phyloP scores from a whole-genome alignment of 192 early-diverging fungal genomes.

The Coemansia sp. region DNA sequence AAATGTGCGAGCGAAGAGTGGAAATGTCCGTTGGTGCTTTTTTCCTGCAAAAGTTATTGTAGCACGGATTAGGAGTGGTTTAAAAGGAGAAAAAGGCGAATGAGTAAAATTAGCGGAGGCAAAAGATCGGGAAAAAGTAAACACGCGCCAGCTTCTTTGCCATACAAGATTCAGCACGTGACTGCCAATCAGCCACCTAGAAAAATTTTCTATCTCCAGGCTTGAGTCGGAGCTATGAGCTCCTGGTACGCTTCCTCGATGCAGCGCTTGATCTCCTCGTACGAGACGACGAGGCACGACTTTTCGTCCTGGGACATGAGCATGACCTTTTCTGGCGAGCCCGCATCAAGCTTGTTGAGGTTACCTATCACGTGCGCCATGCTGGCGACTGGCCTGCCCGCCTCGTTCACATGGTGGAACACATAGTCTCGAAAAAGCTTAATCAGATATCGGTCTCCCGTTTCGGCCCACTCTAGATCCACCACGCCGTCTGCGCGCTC shows the following conservation, averaged over 20 bases:
- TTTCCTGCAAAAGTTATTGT: conserved; percentile 5
- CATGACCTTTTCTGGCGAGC: conserved; percentile 91
- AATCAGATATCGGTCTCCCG: conserved; percentile 95
- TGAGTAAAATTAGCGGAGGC: conserved; percentile 8
- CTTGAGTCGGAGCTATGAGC: conserved; percentile 38
- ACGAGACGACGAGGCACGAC: conserved; percentile 95
- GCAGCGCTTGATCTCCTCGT: conserved; percentile 90
- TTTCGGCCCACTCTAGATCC: conserved; percentile 95
- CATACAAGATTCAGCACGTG: not conserved
- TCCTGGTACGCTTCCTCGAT: conserved; percentile 85
- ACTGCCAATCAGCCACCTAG: not conserved
- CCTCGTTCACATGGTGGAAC: conserved; percentile 84
- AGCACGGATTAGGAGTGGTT: not conserved
- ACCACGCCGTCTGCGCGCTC: conserved; percentile 82
- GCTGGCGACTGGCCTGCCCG: conserved; percentile 80
- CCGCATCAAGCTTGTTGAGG: conserved; percentile 96
- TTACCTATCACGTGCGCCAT: conserved; percentile 91
- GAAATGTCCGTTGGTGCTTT: not conserved
- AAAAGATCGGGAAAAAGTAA: not conserved
- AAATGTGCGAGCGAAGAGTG: not conserved
- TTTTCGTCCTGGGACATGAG: conserved; percentile 95
- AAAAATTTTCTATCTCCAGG: conserved; percentile 12
- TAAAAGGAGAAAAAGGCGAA: not conserved
- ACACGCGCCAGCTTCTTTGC: not conserved
- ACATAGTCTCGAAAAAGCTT: conserved; percentile 98